A percentile compares a stretch with the other conserved stretches of the same genome.
Conservation (phyloP, 192 early-diverging fungal species). For the Coemansia sp. region DNA sequence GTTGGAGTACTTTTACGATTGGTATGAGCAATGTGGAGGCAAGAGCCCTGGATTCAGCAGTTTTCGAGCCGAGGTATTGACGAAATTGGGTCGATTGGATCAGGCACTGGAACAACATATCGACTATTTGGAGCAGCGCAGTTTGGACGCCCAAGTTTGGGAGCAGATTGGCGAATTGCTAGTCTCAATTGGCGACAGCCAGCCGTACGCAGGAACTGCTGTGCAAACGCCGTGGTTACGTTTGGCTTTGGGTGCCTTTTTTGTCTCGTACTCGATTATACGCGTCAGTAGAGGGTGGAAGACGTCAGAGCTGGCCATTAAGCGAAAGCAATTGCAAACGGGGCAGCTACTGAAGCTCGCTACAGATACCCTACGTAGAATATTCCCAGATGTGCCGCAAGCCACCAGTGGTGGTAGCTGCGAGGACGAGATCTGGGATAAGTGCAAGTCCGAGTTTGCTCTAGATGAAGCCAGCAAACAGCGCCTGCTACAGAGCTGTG, state of each 20-base stretch:
- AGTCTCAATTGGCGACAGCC: background rate
- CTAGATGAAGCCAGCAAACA: background rate
- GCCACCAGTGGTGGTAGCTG: background rate
- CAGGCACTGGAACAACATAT: slow-evolving; percentile 24
- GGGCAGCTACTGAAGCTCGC: slow-evolving; percentile 1
- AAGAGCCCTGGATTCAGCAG: slow-evolving; percentile 41
- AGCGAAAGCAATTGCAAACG: slow-evolving; percentile 20
- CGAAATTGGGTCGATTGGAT: slow-evolving; percentile 13
- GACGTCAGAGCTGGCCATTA: slow-evolving; percentile 5
- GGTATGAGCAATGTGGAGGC: slow-evolving; percentile 37
- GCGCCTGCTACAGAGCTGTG: background rate
- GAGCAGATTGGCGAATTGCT: slow-evolving; percentile 31
- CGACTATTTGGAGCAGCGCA: slow-evolving; percentile 30
- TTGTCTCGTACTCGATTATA: slow-evolving; percentile 22
- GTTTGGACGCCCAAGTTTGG: slow-evolving; percentile 42
- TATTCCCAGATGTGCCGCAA: background rate
- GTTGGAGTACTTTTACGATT: slow-evolving; percentile 23
- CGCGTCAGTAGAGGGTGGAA: slow-evolving; percentile 30
- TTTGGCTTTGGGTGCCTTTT: slow-evolving; percentile 27
- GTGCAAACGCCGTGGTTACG: slow-evolving; percentile 7
- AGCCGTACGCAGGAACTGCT: background rate
- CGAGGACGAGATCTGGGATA: slow-evolving; percentile 3
- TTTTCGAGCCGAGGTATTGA: slow-evolving; percentile 26
- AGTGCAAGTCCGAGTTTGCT: slow-evolving; percentile 1
- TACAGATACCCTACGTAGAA: background rate